phyloP scores from a whole-genome alignment of 164 flowering plant genomes.

The Nelumbo lutea region DNA sequence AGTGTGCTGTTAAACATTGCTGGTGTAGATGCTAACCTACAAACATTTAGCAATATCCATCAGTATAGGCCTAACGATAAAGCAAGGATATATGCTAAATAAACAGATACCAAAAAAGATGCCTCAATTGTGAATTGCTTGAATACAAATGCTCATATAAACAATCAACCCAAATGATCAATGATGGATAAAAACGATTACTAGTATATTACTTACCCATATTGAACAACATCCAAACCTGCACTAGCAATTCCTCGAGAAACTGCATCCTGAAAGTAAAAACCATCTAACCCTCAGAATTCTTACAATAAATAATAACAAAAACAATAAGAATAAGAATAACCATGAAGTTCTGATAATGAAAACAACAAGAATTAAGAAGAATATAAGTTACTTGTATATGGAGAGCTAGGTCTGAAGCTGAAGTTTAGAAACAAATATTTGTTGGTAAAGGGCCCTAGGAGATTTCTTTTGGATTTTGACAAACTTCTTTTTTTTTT shows the following conservation, averaged over 20 bases:
- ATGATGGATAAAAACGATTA: background rate
- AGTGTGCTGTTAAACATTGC: conserved; percentile 98
- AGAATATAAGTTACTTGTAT: too few relatives aligned
- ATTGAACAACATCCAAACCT: conserved; percentile 77
- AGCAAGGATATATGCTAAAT: too few relatives aligned
- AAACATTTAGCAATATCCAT: conserved; percentile 8
- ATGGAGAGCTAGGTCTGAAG: too few relatives aligned
- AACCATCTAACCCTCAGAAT: background rate
- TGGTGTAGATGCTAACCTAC: conserved; percentile 93
- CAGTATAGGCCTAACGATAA: background rate
- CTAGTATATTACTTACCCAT: conserved; percentile 52
- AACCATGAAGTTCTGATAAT: too few relatives aligned
- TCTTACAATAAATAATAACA: background rate
- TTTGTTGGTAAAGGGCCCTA: too few relatives aligned
- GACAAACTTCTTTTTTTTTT: too few relatives aligned
- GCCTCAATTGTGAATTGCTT: background rate
- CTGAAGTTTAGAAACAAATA: too few relatives aligned
- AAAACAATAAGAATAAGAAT: too few relatives aligned
- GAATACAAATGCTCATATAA: background rate
- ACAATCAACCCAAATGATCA: background rate
- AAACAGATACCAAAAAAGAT: background rate
- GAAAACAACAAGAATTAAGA: too few relatives aligned
- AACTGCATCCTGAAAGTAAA: conserved; percentile 75
- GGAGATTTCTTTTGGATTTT: too few relatives aligned
- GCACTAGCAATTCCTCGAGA: conserved; percentile 77